Percentiles rank a stretch among this genome's conserved stretches.
Conservation (phyloP, 345 rosid genomes). For the Lumnitzera littorea region DNA sequence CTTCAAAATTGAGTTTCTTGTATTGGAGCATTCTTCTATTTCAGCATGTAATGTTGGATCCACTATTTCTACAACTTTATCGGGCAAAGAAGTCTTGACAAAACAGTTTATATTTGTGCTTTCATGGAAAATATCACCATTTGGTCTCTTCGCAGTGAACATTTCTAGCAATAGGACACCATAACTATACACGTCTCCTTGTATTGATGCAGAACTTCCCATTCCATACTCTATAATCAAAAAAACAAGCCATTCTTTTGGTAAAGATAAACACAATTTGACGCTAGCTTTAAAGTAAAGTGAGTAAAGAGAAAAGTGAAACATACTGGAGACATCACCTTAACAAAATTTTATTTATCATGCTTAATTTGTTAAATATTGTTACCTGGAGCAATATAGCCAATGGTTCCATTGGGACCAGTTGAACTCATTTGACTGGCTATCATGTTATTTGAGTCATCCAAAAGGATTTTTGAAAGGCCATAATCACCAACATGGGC, state of each 20-base stretch:
- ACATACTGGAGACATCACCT: neutral
- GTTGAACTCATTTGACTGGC: neutral
- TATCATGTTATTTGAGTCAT: neutral
- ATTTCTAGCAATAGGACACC: constrained; percentile 19
- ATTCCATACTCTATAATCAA: constrained; percentile 14
- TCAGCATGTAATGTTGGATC: neutral
- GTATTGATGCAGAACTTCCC: constrained; percentile 6
- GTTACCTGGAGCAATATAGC: constrained; percentile 12
- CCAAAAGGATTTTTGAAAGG: neutral
- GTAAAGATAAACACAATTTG: too few species aligned
- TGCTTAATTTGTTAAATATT: neutral
- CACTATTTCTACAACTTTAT: too few species aligned
- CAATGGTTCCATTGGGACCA: constrained; percentile 5
- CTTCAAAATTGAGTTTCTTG: too few species aligned
- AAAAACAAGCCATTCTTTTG: neutral
- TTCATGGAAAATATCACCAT: constrained; percentile 3
- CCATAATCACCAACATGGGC: constrained; percentile 13
- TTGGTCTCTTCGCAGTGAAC: constrained; percentile 16
- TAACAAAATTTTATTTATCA: neutral
- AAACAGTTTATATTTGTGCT: too few species aligned
- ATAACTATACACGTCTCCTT: constrained; percentile 13
- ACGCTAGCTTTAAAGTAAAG: neutral
- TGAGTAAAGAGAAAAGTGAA: accelerated
- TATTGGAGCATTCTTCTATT: too few species aligned
- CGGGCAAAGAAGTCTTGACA: too few species aligned